These are phyloP conservation scores for Dipsacomyces acuminosporus DNA, from an alignment of 371 early-diverging fungal species.

Conservation along the genomic window DNA sequence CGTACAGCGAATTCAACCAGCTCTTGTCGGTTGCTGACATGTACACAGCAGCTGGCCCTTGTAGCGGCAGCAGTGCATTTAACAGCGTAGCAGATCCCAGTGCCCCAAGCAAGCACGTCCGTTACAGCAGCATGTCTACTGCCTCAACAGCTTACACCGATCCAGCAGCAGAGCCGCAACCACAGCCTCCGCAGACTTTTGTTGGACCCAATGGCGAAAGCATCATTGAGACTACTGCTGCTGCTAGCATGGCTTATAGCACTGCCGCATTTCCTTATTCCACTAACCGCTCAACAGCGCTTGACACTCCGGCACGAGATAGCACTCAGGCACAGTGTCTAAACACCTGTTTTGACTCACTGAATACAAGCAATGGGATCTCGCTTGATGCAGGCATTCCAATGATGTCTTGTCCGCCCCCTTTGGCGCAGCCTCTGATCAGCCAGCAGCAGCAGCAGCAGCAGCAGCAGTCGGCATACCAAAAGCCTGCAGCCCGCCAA, in stretches of 20 bases:
- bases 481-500: background rate
- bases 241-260: constrained; percentile 20
- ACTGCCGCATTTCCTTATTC: constrained; percentile 11
- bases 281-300: constrained; percentile 9
- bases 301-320: background rate
- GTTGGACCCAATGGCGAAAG: background rate
- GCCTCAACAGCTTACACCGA: background rate
- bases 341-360: constrained; percentile 18
- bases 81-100: constrained; percentile 2
- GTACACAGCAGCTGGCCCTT: constrained; percentile 11
- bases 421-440: background rate
- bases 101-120: constrained; percentile 26
- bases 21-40: constrained; percentile 35
- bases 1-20: constrained; percentile 31
- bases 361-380: constrained; percentile 13
- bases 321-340: constrained; percentile 1
- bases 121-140: constrained; percentile 17
- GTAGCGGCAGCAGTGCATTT: constrained; percentile 2
- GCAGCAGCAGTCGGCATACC: background rate
- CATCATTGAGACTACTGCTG: constrained; percentile 5
- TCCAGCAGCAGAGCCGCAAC: background rate
- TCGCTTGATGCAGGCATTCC: constrained; percentile 13
- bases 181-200: too few species aligned
- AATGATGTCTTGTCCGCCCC: constrained; percentile 15
- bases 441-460: constrained; percentile 3